phyloP scores from a whole-genome alignment of 2,329 filamentous ascomycete species.

The Sarocladium strictum region DNA sequence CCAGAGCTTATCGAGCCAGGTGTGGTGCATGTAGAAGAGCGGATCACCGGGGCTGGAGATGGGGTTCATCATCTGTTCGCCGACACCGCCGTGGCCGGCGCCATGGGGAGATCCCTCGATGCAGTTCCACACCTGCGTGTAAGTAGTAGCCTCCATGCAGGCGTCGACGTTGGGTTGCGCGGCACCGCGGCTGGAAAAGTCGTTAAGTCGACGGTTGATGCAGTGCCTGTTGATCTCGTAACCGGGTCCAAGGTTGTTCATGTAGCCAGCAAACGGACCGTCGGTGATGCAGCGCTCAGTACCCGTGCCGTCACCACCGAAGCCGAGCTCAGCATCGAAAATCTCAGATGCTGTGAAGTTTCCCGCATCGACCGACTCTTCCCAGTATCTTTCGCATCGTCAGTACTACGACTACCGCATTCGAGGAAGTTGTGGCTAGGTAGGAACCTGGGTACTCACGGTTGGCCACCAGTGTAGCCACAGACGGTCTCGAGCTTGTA shows the following conservation, averaged over 20 bases:
- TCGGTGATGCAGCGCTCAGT: constrained; percentile 4
- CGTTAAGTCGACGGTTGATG: background rate
- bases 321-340: constrained; percentile 6
- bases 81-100: constrained; percentile 3
- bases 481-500: constrained; percentile 7
- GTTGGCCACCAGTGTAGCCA: constrained; percentile 7
- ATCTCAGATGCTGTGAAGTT: constrained; percentile 5
- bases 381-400: background rate
- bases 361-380: constrained; percentile 1
- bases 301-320: background rate
- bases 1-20: constrained; percentile 7
- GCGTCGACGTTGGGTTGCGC: background rate
- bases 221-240: constrained; percentile 6
- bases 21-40: constrained; percentile 9
- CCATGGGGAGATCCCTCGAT: constrained; percentile 4
- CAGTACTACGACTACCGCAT: background rate
- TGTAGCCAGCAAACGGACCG: constrained; percentile 4
- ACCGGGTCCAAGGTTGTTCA: constrained; percentile 7
- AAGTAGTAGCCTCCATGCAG: background rate
- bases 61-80: constrained; percentile 7
- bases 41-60: constrained; percentile 7
- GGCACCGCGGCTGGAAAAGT: background rate
- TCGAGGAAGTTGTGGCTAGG: no score
- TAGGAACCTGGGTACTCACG: background rate
- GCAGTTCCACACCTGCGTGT: constrained; percentile 4